These are phyloP conservation scores for Vanilla planifolia DNA, from an alignment of 106 monocot genomes.

Conservation along the genomic window DNA sequence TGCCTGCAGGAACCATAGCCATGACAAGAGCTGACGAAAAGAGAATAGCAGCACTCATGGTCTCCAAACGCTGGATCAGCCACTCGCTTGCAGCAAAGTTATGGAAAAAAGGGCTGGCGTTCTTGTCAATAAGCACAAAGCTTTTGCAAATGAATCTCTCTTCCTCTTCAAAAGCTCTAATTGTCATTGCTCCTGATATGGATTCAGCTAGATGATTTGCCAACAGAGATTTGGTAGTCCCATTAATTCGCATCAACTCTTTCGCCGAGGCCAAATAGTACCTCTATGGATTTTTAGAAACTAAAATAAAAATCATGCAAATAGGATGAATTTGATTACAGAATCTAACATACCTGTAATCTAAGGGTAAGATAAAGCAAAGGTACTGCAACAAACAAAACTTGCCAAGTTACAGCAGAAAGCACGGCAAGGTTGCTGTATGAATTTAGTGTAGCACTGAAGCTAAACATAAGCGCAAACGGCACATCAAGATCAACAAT, in stretches of 20 bases:
- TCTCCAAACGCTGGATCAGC: conserved; percentile 86
- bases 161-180: conserved; percentile 90
- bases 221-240: conserved; percentile 84
- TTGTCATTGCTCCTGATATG: conserved; percentile 61
- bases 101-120: conserved; percentile 90
- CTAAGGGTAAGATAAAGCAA: conserved; percentile 49
- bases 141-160: conserved; percentile 74
- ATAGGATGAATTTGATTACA: background rate
- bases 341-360: conserved; percentile 53
- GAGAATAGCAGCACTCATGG: conserved; percentile 73
- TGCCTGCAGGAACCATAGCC: conserved; percentile 78
- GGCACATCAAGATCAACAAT: conserved; percentile 96
- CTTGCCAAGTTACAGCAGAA: conserved; percentile 76
- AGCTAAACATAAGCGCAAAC: conserved; percentile 58
- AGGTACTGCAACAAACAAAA: conserved; percentile 65
- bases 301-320: background rate
- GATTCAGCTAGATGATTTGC: conserved; percentile 94
- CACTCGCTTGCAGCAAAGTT: conserved; percentile 87
- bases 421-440: conserved; percentile 77
- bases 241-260: conserved; percentile 95
- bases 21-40: conserved; percentile 87
- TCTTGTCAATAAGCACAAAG: conserved; percentile 73
- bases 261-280: conserved; percentile 88
- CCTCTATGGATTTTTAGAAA: conserved; percentile 23
- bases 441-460: conserved; percentile 56